Base-by-base conservation (phyloP, 2,329 filamentous ascomycete species). In the Pyricularia grisea region DNA sequence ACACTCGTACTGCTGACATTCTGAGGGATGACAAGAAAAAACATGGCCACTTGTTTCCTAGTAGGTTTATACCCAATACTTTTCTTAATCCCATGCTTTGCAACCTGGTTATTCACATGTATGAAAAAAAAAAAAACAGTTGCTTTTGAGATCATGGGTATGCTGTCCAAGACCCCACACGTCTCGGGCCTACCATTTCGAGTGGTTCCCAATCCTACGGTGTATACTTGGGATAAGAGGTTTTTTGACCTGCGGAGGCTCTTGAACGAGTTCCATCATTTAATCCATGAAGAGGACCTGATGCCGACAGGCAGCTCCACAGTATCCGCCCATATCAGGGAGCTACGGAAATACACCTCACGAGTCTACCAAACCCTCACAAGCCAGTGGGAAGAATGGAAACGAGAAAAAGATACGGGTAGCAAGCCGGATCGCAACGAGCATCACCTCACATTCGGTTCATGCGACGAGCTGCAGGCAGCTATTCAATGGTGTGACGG, bases 121-220 rank as follows among this genome's bases (percentile, higher is more conserved):
- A 4, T 3, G 2, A 9, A 10, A 28, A 12, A 27, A 28, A 63
- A 3, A 12, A 25, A 9, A n/a, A 27, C 5, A 86, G 85, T 88
- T 0, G 81, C 84, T 0, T 88, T 88, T 67, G 86, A 88, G 72
- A 79, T 88, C 0, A 74, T 87, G 2, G 86, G 85, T n/a, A 88
- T 88, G 85, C 75, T 88, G 0, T 80, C 81, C 64, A 79, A 80
- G 30, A 81, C 80, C 0, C 77, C 87, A 27, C 83, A 86, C 68
- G 82, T 86, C 27, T 77, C 78, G 6, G 76, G 82, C 65, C 85
- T 79, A 66, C 79, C 78, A 69, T 88, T 84, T 71, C 84, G 84
- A 1, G 82, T 83, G 74, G 78, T 88, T 1, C 86, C 86, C 0
- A 88, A 88, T 70, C 86, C 86, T 0, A 88, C 85, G 0, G 78